Evolutionary conservation across 805 yeast species (phyloP), one percentile per base, ranked within the genome.

Genomic region (Cyberlindnera americana): DNA sequence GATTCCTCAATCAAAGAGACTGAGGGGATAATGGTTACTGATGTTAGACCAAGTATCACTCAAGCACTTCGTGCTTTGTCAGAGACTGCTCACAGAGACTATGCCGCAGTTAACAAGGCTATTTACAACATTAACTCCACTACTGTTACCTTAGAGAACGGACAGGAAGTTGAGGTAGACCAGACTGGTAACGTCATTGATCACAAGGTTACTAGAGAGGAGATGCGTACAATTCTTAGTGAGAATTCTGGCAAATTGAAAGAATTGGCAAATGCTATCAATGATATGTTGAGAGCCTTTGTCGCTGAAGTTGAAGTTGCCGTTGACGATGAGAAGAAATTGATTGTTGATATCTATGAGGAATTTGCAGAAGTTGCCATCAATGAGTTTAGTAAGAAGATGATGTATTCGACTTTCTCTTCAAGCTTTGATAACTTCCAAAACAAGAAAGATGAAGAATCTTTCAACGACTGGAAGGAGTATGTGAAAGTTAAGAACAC

Each of bases 351-450:
- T 47, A 71, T 81, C 0, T 72, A 80, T 55, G 90, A 83, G 57
- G 83, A 83, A 45, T 84, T 83, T 67, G 79, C 82, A 6, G 89
- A 83, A 39, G 73, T 77, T 6, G 70, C 84, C 21, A 69, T 83
- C 39, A 70, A 65, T 48, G 87, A 82, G 49, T 83, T 81, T 62
- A 73, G 83, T 7, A 73, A 74, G 37, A 72, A 77, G 42, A 69
- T 83, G 54, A 72, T 79, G 37, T 63, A 65, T 16, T 54, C 60
- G 1, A 50, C 53, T 10, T 54, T 44, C 30, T 47, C 55, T 8
- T 40, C 44, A 3, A 43, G 45, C 33, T 52, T 54, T 34, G 44
- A 48, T 47, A 64, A 40, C 29, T 42, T 44, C 26, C 42, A 37
- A 35, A 26, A 37, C 27, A 28, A 36, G 35, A 49, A 54, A 29